phyloP scores from a whole-genome alignment of 768 basidiomycete genomes.

The Kwoniella sp. region DNA sequence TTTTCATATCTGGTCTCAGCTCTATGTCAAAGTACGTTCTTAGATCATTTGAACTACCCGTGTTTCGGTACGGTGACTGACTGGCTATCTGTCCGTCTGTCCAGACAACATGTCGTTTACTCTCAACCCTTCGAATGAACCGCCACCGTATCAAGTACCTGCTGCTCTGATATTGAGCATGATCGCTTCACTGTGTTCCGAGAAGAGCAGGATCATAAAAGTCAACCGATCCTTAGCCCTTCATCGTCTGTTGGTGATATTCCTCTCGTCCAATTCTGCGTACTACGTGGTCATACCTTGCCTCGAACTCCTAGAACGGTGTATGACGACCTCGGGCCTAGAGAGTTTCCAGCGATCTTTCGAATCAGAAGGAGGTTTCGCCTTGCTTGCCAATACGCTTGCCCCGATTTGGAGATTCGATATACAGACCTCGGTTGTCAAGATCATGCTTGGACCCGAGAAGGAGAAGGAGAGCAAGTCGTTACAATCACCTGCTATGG shows the following conservation, averaged over 20 bases:
- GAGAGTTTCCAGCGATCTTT: conserved; percentile 80
- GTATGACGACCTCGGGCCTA: conserved; percentile 60
- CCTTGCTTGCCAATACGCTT: conserved; percentile 67
- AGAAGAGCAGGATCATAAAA: conserved; percentile 64
- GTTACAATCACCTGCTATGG: conserved; percentile 55
- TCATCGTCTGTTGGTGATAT: conserved; percentile 73
- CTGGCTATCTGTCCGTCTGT: neutral
- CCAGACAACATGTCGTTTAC: conserved; percentile 25
- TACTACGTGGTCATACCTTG: conserved; percentile 56
- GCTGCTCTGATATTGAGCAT: conserved; percentile 63
- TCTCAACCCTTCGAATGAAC: conserved; percentile 20
- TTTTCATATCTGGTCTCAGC: conserved; percentile 83
- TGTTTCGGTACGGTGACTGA: too few relatives aligned
- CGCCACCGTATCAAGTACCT: conserved; percentile 40
- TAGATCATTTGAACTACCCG: conserved; percentile 21
- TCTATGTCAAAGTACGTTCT: conserved; percentile 60
- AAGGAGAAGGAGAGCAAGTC: conserved; percentile 20
- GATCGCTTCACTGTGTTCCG: conserved; percentile 67
- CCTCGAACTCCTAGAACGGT: conserved; percentile 41
- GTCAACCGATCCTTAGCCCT: conserved; percentile 75
- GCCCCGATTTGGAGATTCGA: conserved; percentile 68
- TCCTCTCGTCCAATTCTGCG: conserved; percentile 76
- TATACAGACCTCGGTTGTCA: conserved; percentile 70
- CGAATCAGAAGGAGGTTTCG: conserved; percentile 83
- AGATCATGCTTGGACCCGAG: conserved; percentile 64